Evolutionary conservation across 768 basidiomycete species (phyloP), one percentile per base, ranked within the genome.

Genomic region (Amanita exitialis): DNA sequence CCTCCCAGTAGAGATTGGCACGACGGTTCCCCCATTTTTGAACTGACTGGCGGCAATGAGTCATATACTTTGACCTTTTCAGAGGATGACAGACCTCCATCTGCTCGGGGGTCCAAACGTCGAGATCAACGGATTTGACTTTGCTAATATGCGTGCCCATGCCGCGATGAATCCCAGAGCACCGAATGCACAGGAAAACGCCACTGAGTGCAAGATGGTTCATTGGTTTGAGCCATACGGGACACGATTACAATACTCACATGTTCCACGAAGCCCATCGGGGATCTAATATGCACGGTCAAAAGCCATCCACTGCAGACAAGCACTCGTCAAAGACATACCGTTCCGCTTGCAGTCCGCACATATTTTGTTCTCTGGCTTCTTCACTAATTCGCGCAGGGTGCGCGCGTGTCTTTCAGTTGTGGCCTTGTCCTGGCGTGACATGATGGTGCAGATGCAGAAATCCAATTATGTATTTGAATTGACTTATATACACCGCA

Each of bases 81-180:
- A 35, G 21, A 34, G 39, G 20, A 43, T 25, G 23, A 25, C 77
- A 54, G 58, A 92, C 93, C 70, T 84, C 82, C 87, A 99, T 94
- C 69, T 99, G 95, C 56, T 97, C 93, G 2, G 91, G 90, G 6
- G 91, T 95, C 95, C 95, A 99, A 15, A 88, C 80, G 60, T 99
- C 95, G 49, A 99, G 82, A 69, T 99, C 95, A 49, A 99, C 90
- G 2, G 92, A 95, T 62, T 96, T 96, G 64, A 99, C 89, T 62
- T 87, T 90, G 69, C 88, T 90, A 66, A 98, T 96, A 66, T 99
- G 95, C 0, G 95, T 97, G 53, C 95, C 95, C 91, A 99, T 93
- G 36, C 90, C 86, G 38, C 95, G 84, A 67, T 99, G 95, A 52
- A 97, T 89, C 25, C 95, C 95, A 12, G 94, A 97, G 68, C 95